Evolutionary conservation across 2,329 filamentous ascomycete genomes (phyloP).

Genomic region (Proliferodiscus dingleyae): DNA sequence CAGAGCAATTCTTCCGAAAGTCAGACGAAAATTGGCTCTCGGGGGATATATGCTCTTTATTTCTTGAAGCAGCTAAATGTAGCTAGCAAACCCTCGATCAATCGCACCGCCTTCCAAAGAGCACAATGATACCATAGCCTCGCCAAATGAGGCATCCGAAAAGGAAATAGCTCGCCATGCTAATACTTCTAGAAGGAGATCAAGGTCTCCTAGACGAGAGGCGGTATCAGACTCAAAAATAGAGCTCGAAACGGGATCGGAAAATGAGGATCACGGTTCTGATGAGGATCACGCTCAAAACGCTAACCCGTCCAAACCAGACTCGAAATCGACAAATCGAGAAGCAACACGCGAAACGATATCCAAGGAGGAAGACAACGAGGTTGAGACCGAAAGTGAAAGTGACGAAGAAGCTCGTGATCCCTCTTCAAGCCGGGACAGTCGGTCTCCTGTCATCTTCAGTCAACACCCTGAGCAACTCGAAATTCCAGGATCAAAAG

Average conservation of each 20-base stretch:
- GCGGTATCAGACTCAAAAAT: no score
- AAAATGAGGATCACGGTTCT: not conserved
- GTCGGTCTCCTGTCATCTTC: constrained; percentile 28
- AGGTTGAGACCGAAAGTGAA: no score
- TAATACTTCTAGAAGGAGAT: not conserved
- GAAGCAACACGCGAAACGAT: no score
- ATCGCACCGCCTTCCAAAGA: not conserved
- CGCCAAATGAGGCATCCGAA: not conserved
- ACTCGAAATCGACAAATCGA: constrained; percentile 7
- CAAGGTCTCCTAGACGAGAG: not conserved
- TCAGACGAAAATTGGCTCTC: no score
- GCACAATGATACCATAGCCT: not conserved
- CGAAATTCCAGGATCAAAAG: constrained; percentile 1
- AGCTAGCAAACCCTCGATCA: not conserved
- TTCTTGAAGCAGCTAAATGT: not conserved
- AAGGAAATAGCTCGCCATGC: not conserved
- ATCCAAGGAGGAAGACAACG: no score
- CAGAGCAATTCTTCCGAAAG: not conserved
- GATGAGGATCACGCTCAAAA: not conserved
- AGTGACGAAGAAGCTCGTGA: constrained; percentile 19
- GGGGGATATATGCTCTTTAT: no score
- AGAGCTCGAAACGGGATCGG: no score
- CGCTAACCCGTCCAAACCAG: not conserved
- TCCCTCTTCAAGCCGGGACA: constrained; percentile 23
- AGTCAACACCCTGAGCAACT: constrained; percentile 11